Evolutionary conservation across 495 filamentous ascomycete species (phyloP), one percentile per base, ranked within the genome.

Genomic region (Penicillium flavigenum): DNA sequence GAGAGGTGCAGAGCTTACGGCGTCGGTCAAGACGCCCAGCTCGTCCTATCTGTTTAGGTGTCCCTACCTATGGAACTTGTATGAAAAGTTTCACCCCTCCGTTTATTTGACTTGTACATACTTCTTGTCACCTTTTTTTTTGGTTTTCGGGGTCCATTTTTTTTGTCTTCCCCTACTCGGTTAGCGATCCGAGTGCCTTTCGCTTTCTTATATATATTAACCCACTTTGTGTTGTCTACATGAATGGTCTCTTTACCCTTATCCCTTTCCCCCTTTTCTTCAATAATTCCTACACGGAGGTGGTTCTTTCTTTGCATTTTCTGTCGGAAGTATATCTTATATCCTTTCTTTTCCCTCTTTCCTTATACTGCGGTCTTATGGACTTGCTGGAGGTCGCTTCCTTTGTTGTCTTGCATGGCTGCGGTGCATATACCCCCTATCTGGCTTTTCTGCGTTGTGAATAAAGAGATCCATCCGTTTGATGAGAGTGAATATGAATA

Each of bases 1-100:
- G 90, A 81, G 70, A 74, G 79, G 61, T 75, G 83, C 69, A 90
- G 88, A 77, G 80, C 82, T 59, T 87, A 86, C 53, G 86, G 77
- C 54, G 75, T 81, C 57, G 76, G 76, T 48, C 72, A 80, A 66
- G 71, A 83, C 63, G 72, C 83, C 57, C 88, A 89, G 70, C 91
- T 90, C 78, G 87, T 95, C 71, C 81, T 94, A 75, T 93, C 90
- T 63, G 79, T 91, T 64, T 93, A 82, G 62, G 63, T 53, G 38
- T 55, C 52, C 63, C 59, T 39, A 39, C 32, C 51, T 9, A 48
- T 56, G 31, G 58, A 61, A 42, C 54, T 57, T 54, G 42, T 24
- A 46, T 54, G 57, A 46, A 56, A 20, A 39, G 78, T 53, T 62
- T 57, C 57, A 51, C 43, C 44, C 51, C 49, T 52, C 52, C 38